A percentile compares a stretch with the other conserved stretches of the same genome.
Conservation (phyloP, 2,329 filamentous ascomycete species). For the Mycogone perniciosa region DNA sequence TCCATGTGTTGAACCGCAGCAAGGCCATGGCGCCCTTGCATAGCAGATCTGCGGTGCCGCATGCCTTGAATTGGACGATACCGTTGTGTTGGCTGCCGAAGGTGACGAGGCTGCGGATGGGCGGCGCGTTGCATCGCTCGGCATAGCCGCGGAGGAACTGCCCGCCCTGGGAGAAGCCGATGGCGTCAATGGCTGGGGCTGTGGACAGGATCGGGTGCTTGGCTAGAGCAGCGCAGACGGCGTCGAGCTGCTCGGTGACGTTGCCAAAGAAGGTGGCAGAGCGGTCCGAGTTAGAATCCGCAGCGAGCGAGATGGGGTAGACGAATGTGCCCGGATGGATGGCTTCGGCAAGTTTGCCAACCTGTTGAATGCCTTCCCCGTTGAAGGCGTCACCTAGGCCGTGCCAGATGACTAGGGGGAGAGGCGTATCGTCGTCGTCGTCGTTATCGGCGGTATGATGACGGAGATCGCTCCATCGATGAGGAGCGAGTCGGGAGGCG, state of each 20-base stretch:
- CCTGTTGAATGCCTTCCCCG: conserved; percentile 63
- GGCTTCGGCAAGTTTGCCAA: conserved; percentile 65
- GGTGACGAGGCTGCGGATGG: conserved; percentile 73
- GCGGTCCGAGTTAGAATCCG: conserved; percentile 62
- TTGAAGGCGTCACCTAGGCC: conserved; percentile 70
- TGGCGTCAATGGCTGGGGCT: conserved; percentile 76
- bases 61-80: conserved; percentile 75
- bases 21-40: conserved; percentile 76
- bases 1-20: conserved; percentile 76
- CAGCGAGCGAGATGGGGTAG: conserved; percentile 68
- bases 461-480: conserved; percentile 8
- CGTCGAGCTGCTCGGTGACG: conserved; percentile 67
- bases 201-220: conserved; percentile 72
- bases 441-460: conserved; percentile 27
- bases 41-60: conserved; percentile 64
- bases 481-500: not conserved
- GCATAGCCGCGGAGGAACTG: conserved; percentile 91
- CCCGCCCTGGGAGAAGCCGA: conserved; percentile 93
- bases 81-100: conserved; percentile 92
- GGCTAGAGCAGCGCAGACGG: conserved; percentile 72
- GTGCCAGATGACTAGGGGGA: conserved; percentile 94
- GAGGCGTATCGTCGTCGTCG: conserved; percentile 54
- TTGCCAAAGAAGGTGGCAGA: conserved; percentile 88
- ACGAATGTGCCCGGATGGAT: conserved; percentile 78
- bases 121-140: conserved; percentile 75